A percentile compares a stretch with the other conserved stretches of the same genome.
Evolutionary conservation across 495 filamentous ascomycete species (phyloP).

Genomic region (Podospora pseudoanserina): DNA sequence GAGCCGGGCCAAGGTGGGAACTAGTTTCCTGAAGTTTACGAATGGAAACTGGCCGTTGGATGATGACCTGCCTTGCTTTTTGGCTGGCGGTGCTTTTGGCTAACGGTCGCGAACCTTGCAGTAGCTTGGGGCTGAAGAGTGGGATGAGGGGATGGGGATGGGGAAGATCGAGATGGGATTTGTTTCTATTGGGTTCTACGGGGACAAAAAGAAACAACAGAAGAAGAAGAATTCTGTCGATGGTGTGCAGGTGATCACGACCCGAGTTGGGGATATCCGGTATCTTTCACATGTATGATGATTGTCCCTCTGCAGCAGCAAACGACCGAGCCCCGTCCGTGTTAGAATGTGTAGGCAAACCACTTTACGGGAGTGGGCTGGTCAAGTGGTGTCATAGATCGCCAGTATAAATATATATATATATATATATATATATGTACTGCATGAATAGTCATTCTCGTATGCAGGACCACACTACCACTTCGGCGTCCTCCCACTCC

Average conservation of each 20-base stretch:
- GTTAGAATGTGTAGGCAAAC: too few species aligned
- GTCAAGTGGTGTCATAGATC: not conserved
- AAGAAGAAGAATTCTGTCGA: too few species aligned
- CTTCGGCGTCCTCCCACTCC: slow-evolving; percentile 1
- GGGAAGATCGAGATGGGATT: not conserved
- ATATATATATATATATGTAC: not conserved
- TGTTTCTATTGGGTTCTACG: not conserved
- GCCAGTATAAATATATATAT: too few species aligned
- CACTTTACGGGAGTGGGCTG: too few species aligned
- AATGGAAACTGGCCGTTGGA: not conserved
- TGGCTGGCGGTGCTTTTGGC: not conserved
- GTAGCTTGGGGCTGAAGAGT: not conserved
- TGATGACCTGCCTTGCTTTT: not conserved
- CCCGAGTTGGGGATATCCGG: not conserved
- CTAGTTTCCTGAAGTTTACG: not conserved
- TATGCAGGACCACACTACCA: not conserved
- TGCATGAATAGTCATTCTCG: not conserved
- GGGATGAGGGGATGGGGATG: not conserved
- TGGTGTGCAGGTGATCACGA: not conserved
- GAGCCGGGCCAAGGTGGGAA: not conserved
- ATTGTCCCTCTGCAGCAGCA: too few species aligned
- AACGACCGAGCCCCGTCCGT: too few species aligned
- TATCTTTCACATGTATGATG: not conserved
- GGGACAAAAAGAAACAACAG: too few species aligned
- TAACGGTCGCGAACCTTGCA: too few species aligned